Percentiles rank a stretch among this genome's conserved stretches.
Evolutionary conservation across 148 eudicot genomes (phyloP).

Genomic region (Fagopyrum homotropicum): DNA sequence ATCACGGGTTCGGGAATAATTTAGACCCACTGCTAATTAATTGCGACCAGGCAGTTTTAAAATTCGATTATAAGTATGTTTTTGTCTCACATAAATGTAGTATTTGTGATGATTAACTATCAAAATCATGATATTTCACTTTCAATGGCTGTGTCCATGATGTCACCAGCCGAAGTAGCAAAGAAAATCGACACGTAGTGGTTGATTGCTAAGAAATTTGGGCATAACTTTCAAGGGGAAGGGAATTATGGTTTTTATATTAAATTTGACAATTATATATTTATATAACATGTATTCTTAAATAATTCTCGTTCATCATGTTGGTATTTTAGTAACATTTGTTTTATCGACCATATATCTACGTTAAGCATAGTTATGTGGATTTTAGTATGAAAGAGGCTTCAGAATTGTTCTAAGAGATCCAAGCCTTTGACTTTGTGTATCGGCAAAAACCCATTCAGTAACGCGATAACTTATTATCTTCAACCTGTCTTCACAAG

Average conservation of each 20-base stretch:
- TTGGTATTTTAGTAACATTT: not conserved
- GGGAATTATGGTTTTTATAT: not conserved
- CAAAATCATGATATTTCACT: constrained; percentile 12
- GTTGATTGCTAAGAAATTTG: constrained; percentile 15
- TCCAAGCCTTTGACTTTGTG: not conserved
- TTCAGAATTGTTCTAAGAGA: not conserved
- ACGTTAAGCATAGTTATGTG: not conserved
- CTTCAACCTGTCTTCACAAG: too few species aligned
- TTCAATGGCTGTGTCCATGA: constrained; percentile 16
- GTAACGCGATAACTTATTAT: too few species aligned
- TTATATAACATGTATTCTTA: not conserved
- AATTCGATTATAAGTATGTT: not conserved
- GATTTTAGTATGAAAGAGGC: not conserved
- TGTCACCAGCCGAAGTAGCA: constrained; percentile 6
- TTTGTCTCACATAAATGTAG: constrained; percentile 16
- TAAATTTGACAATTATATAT: not conserved
- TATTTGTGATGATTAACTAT: constrained; percentile 14
- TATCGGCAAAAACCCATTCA: not conserved
- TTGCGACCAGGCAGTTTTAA: not conserved
- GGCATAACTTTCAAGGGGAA: not conserved
- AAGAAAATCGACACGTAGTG: constrained; percentile 17
- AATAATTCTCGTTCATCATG: not conserved
- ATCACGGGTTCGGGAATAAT: not conserved
- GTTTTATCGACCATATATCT: not conserved
- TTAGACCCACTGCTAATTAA: not conserved